These are phyloP conservation scores for Quercus variabilis DNA, from an alignment of 306 rosid genomes.

Conservation along the genomic window DNA sequence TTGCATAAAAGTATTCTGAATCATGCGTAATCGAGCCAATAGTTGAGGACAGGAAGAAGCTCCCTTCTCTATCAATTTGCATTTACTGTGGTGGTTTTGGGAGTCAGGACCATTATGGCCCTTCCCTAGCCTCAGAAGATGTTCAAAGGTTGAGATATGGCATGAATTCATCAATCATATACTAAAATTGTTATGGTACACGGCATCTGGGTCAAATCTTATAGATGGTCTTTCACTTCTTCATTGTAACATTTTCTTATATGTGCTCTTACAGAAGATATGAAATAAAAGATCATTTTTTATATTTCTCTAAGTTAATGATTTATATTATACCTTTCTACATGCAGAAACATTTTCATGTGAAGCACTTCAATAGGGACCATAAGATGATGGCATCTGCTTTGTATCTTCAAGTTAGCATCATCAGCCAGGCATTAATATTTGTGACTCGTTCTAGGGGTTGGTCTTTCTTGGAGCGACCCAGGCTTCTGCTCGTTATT, in stretches of 20 bases:
- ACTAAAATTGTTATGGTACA: background rate
- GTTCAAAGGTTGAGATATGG: background rate
- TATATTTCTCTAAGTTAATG: background rate
- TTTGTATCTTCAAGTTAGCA: conserved; percentile 71
- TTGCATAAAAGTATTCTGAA: background rate
- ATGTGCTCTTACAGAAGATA: background rate
- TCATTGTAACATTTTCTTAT: background rate
- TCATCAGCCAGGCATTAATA: conserved; percentile 69
- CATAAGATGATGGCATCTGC: conserved; percentile 41
- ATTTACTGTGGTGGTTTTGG: background rate
- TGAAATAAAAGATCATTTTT: background rate
- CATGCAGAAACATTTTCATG: conserved; percentile 42
- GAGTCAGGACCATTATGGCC: background rate
- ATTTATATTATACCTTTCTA: background rate
- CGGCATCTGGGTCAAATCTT: background rate
- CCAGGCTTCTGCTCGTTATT: conserved; percentile 52
- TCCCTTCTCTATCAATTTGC: background rate
- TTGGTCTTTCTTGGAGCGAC: conserved; percentile 72
- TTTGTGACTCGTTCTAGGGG: conserved; percentile 69
- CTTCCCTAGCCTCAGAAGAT: background rate
- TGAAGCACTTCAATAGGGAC: conserved; percentile 27
- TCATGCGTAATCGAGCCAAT: too few species aligned
- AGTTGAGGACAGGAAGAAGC: background rate
- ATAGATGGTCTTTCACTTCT: background rate
- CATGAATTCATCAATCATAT: background rate